These are phyloP conservation scores for Boletus bicolor DNA, from an alignment of 768 basidiomycete species.

Conservation along the genomic window DNA sequence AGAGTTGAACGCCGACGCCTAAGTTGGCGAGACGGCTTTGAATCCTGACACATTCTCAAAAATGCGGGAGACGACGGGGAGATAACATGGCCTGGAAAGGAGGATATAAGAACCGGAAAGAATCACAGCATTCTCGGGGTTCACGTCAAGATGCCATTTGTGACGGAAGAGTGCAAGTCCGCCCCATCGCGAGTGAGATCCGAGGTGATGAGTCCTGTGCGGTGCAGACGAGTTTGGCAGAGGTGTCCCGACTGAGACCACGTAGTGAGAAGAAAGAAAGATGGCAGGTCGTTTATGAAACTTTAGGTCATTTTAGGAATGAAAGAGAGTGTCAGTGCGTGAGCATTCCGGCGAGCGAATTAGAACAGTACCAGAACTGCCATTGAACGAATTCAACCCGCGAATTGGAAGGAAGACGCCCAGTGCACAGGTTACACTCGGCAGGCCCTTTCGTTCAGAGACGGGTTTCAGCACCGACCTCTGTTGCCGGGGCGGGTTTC, in stretches of 20 bases:
- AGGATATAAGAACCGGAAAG: constrained; percentile 30
- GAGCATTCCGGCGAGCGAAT: constrained; percentile 11
- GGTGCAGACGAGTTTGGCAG: constrained; percentile 34
- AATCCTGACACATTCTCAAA: constrained; percentile 24
- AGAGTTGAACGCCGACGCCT: constrained; percentile 16
- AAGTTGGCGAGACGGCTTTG: constrained; percentile 23
- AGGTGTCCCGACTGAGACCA: constrained; percentile 28
- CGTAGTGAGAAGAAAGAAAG: constrained; percentile 24
- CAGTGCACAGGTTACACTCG: constrained; percentile 12
- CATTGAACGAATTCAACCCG: constrained; percentile 1
- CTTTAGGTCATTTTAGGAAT: constrained; percentile 34
- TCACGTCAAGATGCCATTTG: constrained; percentile 28
- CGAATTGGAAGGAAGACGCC: constrained; percentile 18
- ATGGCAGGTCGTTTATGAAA: constrained; percentile 28
- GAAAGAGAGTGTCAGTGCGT: constrained; percentile 19
- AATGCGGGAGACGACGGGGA: constrained; percentile 13
- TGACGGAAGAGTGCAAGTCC: constrained; percentile 24
- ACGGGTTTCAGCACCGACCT: neutral
- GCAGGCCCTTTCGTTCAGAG: neutral
- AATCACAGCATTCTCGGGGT: constrained; percentile 32
- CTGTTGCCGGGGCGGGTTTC: constrained; percentile 8
- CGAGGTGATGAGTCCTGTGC: constrained; percentile 30
- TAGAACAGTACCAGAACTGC: neutral
- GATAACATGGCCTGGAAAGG: constrained; percentile 12
- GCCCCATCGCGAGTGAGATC: constrained; percentile 28